Percentiles rank a stretch among this genome's conserved stretches.
These are phyloP conservation scores for Hortiboletus campestris DNA, from an alignment of 768 basidiomycete species.

Conservation along the genomic window DNA sequence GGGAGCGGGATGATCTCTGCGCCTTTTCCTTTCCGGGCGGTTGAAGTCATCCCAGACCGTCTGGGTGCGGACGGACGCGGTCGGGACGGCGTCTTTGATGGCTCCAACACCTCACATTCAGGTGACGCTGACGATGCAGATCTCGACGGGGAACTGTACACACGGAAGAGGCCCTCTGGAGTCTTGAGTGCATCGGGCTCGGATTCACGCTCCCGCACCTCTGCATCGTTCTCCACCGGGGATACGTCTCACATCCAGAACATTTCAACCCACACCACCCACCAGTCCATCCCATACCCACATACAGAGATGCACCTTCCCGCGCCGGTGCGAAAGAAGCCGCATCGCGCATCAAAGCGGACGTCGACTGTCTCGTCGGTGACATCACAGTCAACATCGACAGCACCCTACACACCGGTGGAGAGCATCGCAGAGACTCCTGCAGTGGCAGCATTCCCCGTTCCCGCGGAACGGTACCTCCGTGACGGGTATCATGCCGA, in stretches of 20 bases:
- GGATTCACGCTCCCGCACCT: constrained; percentile 62
- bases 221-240: constrained; percentile 42
- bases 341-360: constrained; percentile 27
- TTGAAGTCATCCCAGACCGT: neutral
- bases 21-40: neutral
- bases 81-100: neutral
- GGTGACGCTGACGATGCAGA: constrained; percentile 53
- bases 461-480: constrained; percentile 33
- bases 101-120: constrained; percentile 9
- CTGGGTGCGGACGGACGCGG: constrained; percentile 12
- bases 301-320: constrained; percentile 30
- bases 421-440: constrained; percentile 33
- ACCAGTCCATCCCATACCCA: constrained; percentile 27
- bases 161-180: constrained; percentile 34
- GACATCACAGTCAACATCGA: constrained; percentile 48
- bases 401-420: constrained; percentile 36
- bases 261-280: constrained; percentile 21
- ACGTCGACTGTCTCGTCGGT: constrained; percentile 39
- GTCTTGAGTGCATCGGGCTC: constrained; percentile 43
- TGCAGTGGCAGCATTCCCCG: constrained; percentile 21
- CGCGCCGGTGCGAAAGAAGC: constrained; percentile 12
- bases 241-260: constrained; percentile 23
- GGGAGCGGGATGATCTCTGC: constrained; percentile 37
- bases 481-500: constrained; percentile 22
- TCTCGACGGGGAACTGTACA: constrained; percentile 56